Conservation (phyloP, 768 basidiomycete genomes). For the Lepiota subincarnata region DNA sequence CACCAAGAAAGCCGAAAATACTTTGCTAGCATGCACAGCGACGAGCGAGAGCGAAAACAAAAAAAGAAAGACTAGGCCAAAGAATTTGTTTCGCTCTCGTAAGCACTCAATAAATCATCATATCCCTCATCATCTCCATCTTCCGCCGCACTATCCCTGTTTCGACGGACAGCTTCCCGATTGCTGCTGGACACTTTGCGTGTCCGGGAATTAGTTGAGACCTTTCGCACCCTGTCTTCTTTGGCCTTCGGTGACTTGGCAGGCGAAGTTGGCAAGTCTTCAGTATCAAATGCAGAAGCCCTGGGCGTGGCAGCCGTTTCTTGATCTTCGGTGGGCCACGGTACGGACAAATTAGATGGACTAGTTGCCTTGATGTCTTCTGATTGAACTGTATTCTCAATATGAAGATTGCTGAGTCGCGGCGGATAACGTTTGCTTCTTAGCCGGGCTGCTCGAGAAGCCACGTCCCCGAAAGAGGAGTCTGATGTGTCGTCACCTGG, state of each 20-base stretch:
- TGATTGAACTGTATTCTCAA: constrained; percentile 29
- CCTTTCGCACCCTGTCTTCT: constrained; percentile 27
- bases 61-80: neutral
- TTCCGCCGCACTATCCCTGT: constrained; percentile 59
- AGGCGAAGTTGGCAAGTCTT: constrained; percentile 25
- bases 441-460: constrained; percentile 38
- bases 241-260: constrained; percentile 24
- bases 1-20: too few species aligned
- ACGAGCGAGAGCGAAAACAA: neutral
- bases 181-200: constrained; percentile 49
- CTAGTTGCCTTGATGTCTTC: constrained; percentile 30
- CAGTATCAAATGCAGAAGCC: constrained; percentile 43
- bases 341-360: constrained; percentile 46
- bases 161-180: constrained; percentile 29
- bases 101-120: constrained; percentile 74
- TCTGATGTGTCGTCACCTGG: constrained; percentile 49
- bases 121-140: constrained; percentile 79
- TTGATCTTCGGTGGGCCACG: constrained; percentile 47
- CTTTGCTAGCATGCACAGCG: neutral
- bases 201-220: constrained; percentile 30
- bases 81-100: constrained; percentile 56
- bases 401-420: constrained; percentile 45
- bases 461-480: constrained; percentile 36
- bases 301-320: constrained; percentile 56
- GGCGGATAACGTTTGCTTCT: constrained; percentile 48